These are phyloP conservation scores for Aspergillus pseudonomiae DNA, from an alignment of 2,329 filamentous ascomycete species.

Conservation along the genomic window DNA sequence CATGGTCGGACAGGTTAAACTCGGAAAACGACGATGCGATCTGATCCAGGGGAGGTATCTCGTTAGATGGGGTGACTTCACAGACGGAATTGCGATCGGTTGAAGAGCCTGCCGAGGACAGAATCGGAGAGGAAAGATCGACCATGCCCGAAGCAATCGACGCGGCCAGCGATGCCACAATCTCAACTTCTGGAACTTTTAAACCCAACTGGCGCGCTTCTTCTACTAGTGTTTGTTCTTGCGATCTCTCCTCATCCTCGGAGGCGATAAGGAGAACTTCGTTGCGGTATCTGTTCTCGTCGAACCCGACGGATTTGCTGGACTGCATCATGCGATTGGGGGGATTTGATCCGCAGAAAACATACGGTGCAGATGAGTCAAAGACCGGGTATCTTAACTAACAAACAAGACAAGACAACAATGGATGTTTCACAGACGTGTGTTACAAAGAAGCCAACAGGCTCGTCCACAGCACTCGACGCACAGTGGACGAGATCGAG, in stretches of 20 bases:
- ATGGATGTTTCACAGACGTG: conserved; percentile 10
- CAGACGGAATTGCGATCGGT: conserved; percentile 36
- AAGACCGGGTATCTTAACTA: conserved; percentile 3
- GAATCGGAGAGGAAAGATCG: conserved; percentile 37
- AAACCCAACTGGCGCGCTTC: conserved; percentile 44
- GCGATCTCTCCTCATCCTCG: conserved; percentile 40
- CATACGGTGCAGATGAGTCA: conserved; percentile 17
- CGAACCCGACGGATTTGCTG: conserved; percentile 26
- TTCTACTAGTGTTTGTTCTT: conserved; percentile 40
- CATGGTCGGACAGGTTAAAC: conserved; percentile 33
- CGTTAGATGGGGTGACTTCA: conserved; percentile 31
- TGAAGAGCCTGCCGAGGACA: conserved; percentile 37
- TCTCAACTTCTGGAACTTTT: conserved; percentile 35
- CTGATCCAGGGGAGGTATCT: conserved; percentile 31
- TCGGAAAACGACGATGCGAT: conserved; percentile 36
- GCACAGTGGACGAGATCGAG: conserved; percentile 35
- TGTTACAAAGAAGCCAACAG: conserved; percentile 20
- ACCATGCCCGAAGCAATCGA: conserved; percentile 39
- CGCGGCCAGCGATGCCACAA: conserved; percentile 39
- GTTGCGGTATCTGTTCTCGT: conserved; percentile 42
- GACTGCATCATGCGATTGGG: conserved; percentile 31
- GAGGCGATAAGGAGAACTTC: conserved; percentile 39
- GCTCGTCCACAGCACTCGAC: conserved; percentile 36
- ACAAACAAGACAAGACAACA: conserved; percentile 3
- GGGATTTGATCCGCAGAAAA: conserved; percentile 13